Conservation (phyloP, 129 eudicot genomes). For the Artemisia annua region DNA sequence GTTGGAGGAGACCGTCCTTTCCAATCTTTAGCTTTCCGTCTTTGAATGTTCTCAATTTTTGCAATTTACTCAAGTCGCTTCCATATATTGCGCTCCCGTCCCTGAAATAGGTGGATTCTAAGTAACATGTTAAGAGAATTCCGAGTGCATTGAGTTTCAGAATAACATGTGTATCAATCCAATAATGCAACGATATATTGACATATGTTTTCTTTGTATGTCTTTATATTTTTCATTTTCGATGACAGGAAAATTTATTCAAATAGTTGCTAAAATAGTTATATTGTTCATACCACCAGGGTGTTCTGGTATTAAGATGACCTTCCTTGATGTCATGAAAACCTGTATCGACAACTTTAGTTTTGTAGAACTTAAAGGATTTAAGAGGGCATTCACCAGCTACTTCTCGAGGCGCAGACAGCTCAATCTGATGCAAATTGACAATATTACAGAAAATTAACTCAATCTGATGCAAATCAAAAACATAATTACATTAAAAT, state of each 20-base stretch:
- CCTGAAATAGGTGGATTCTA: conserved; percentile 27
- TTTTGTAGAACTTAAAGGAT: conserved; percentile 52
- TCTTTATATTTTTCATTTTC: too few relatives aligned
- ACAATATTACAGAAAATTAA: neutral
- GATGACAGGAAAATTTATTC: too few relatives aligned
- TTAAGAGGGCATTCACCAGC: conserved; percentile 60
- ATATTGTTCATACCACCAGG: conserved; percentile 61
- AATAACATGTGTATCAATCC: too few relatives aligned
- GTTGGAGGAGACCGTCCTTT: conserved; percentile 53
- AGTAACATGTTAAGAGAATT: neutral
- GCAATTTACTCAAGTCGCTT: conserved; percentile 30
- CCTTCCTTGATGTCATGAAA: conserved; percentile 47
- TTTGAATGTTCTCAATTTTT: conserved; percentile 49
- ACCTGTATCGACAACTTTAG: conserved; percentile 53
- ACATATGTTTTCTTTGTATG: too few relatives aligned
- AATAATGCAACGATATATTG: too few relatives aligned
- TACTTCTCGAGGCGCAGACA: conserved; percentile 54
- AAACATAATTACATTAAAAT: neutral
- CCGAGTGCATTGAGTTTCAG: too few relatives aligned
- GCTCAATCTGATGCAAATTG: conserved; percentile 43
- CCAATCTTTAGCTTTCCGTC: conserved; percentile 66
- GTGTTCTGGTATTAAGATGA: conserved; percentile 52
- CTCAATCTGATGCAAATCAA: neutral
- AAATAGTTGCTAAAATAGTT: neutral
- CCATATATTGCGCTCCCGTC: conserved; percentile 66